Conservation (phyloP, 2,329 filamentous ascomycete genomes). For the Claviceps pazoutovae region DNA sequence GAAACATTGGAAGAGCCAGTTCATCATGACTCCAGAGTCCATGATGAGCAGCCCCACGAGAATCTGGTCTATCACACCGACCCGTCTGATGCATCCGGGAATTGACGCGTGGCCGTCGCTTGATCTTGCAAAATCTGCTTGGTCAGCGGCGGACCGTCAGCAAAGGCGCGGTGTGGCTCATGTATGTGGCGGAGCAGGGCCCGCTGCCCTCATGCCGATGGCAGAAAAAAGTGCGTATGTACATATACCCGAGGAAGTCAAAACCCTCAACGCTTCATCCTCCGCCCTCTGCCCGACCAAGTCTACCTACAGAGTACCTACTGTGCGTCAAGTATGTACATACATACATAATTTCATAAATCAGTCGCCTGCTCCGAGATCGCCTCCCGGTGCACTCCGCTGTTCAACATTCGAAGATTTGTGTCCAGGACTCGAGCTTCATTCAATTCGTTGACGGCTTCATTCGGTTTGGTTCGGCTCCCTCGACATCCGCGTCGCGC, state of each 20-base stretch:
- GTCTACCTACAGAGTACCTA: constrained; percentile 18
- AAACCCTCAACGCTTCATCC: constrained; percentile 22
- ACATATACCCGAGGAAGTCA: constrained; percentile 9
- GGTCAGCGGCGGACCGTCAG: too few species aligned
- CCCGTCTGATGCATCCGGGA: background rate
- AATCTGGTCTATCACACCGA: background rate
- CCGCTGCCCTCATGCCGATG: background rate
- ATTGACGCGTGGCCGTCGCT: too few species aligned
- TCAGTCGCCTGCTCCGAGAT: constrained; percentile 11
- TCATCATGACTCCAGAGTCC: background rate
- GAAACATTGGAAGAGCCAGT: background rate
- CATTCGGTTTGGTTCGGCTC: background rate
- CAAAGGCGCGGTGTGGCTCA: too few species aligned
- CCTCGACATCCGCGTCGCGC: constrained; percentile 4
- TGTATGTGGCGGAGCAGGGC: background rate
- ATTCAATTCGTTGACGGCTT: background rate
- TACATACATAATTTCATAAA: background rate
- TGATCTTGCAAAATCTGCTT: too few species aligned
- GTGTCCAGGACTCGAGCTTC: background rate
- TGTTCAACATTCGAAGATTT: constrained; percentile 1
- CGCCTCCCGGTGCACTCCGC: constrained; percentile 8
- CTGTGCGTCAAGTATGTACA: constrained; percentile 24
- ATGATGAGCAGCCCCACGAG: background rate
- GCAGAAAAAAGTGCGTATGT: too few species aligned
- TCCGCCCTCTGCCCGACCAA: constrained; percentile 1